Percentiles rank a stretch among this genome's conserved stretches.
phyloP scores from a whole-genome alignment of 768 basidiomycete species.

The Pisolithus orientalis region DNA sequence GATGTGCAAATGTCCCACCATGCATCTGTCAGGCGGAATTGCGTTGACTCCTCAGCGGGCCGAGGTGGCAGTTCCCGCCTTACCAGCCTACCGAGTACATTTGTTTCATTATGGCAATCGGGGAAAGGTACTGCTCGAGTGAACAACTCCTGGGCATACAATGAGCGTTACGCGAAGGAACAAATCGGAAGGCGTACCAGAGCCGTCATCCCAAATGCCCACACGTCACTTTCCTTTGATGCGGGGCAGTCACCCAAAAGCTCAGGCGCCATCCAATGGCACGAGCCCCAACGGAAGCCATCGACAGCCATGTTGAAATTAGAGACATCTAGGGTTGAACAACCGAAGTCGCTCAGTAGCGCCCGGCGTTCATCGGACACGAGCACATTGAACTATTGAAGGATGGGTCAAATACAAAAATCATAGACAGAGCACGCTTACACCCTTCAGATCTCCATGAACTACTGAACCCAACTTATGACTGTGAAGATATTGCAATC shows the following conservation, averaged over 20 bases:
- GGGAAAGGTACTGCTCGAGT: neutral
- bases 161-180: neutral
- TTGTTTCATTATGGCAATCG: neutral
- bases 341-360: neutral
- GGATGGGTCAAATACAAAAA: neutral
- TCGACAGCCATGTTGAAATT: neutral
- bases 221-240: neutral
- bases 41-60: neutral
- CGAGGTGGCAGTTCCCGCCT: neutral
- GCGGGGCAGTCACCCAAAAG: neutral
- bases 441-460: neutral
- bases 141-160: neutral
- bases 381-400: neutral
- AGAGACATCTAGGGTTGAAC: neutral
- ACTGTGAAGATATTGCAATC: neutral
- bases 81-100: neutral
- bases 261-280: neutral
- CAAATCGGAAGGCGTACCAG: neutral
- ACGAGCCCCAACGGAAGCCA: neutral
- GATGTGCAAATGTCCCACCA: neutral
- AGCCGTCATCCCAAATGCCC: neutral
- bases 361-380: neutral
- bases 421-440: neutral
- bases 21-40: neutral
- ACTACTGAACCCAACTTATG: neutral